A percentile compares a stretch with the other conserved stretches of the same genome.
phyloP scores from a whole-genome alignment of 768 basidiomycete species.

The Leccinum rimulosum region DNA sequence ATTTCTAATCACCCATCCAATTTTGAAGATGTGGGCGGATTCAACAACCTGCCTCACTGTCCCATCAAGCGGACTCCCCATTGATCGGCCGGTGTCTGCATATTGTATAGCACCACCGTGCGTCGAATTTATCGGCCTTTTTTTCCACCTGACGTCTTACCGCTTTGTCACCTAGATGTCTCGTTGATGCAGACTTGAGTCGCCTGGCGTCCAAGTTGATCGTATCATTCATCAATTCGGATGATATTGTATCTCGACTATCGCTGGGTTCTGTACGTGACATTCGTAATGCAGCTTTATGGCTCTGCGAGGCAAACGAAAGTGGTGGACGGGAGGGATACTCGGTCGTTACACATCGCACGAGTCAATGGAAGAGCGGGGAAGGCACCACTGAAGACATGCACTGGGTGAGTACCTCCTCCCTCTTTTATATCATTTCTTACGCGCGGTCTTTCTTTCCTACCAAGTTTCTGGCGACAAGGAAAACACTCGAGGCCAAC shows the following conservation, averaged over 20 bases:
- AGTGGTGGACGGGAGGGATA: slow-evolving; percentile 39
- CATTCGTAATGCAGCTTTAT: slow-evolving; percentile 68
- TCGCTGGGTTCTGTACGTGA: slow-evolving; percentile 78
- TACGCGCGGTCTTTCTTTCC: background rate
- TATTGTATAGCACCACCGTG: slow-evolving; percentile 83
- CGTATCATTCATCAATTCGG: slow-evolving; percentile 77
- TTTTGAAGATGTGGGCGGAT: slow-evolving; percentile 80
- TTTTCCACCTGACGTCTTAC: background rate
- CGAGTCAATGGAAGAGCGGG: slow-evolving; percentile 62
- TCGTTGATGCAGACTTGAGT: slow-evolving; percentile 59
- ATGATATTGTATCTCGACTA: slow-evolving; percentile 76
- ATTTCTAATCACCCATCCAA: background rate
- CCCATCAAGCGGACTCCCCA: slow-evolving; percentile 66
- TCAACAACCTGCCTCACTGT: slow-evolving; percentile 70
- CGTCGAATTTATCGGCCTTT: slow-evolving; percentile 23
- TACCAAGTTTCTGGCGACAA: slow-evolving; percentile 67
- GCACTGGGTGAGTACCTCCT: slow-evolving; percentile 46
- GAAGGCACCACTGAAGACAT: slow-evolving; percentile 50
- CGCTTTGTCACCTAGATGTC: slow-evolving; percentile 41
- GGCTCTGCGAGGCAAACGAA: slow-evolving; percentile 74
- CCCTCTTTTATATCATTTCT: background rate
- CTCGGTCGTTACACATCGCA: slow-evolving; percentile 41
- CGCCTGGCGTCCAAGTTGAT: slow-evolving; percentile 61
- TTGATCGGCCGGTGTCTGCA: slow-evolving; percentile 62
- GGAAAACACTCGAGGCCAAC: slow-evolving; percentile 83